Evolutionary conservation across 1,284 basidiomycete species (phyloP).

Genomic region (Cutaneotrichosporon mucoides): DNA sequence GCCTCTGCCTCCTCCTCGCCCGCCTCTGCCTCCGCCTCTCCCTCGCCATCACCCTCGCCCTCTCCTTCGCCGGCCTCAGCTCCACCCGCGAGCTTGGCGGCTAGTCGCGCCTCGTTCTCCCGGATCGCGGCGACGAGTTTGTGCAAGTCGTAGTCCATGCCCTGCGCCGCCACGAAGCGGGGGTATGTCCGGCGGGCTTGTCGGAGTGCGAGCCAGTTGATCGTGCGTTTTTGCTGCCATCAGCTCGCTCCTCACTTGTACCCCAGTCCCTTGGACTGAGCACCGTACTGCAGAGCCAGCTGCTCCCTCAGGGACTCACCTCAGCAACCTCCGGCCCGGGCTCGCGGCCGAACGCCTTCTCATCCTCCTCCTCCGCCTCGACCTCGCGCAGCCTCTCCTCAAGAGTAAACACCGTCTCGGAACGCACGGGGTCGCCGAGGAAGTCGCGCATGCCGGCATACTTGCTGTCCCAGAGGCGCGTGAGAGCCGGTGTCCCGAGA

Average conservation of each 20-base stretch:
- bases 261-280: too few relatives aligned
- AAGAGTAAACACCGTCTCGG: constrained; percentile 18
- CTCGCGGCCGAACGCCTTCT: constrained; percentile 37
- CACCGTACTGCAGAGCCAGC: too few relatives aligned
- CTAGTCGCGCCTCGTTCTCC: neutral
- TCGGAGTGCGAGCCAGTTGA: constrained; percentile 40
- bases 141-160: constrained; percentile 27
- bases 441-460: constrained; percentile 36
- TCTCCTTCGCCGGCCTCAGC: neutral
- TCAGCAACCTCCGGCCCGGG: constrained; percentile 24
- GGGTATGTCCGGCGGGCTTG: constrained; percentile 30
- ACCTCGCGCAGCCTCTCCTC: constrained; percentile 30
- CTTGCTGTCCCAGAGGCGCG: constrained; percentile 31
- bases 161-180: constrained; percentile 25
- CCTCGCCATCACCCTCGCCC: constrained; percentile 2
- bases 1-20: constrained; percentile 1
- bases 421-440: constrained; percentile 19
- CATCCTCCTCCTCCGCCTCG: constrained; percentile 38
- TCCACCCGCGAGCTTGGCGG: neutral
- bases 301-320: constrained; percentile 16
- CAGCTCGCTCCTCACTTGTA: too few relatives aligned
- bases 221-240: constrained; percentile 24
- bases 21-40: constrained; percentile 3
- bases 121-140: constrained; percentile 24
- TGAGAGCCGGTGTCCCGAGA: constrained; percentile 36